Base-by-base conservation (phyloP, 495 filamentous ascomycete species). In the Trichoderma erinaceum region DNA sequence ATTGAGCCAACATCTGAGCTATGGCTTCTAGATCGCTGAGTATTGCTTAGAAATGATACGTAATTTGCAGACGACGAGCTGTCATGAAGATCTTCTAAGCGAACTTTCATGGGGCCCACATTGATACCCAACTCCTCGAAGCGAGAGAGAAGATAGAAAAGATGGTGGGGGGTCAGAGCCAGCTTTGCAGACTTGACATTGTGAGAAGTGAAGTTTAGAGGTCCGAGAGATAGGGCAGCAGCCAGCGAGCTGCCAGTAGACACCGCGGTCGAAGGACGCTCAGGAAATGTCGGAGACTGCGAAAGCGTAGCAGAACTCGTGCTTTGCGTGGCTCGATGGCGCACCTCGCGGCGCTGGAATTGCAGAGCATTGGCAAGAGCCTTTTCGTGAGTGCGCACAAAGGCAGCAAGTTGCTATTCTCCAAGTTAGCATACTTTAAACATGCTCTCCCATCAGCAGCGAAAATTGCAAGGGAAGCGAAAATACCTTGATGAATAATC, bases 361-460 rank as follows among this genome's bases (percentile, higher is more conserved):
- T 97, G 95, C 43, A 97, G 83, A 69, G 95, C 94, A 79, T 98
- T 98, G 71, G 95, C 95, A 69, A 99, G 87, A 32, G 92, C 95
- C 80, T 96, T 97, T 77, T 99, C 95, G 79, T 99, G 92, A 43
- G 93, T 97, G 67, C 94, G 91, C 75, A 99, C 92, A 80, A 96
- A 98, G 77, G 88, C 89, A 70, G 94, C 93, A 70, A 99, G 85
- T 81, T 95, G 95, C 93, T 97, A 70, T 68, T 56, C 27, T 13
- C 18, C 18, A 65, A 32, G 56, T 61, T 61, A 61, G 25, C 56
- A 32, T 25, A 7, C 25, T 18, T 48, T n/a, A 48, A 7, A 38
- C 35, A 10, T 38, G 16, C 8, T 23, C 8, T 52, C 48, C 48
- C 48, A 23, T 8, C 29, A 35, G 8, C 61, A 16, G 25, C 32